A percentile compares a stretch with the other conserved stretches of the same genome.
These are phyloP conservation scores for Pythium rishiriense DNA, from an alignment of 352 stramenopile species.

Conservation along the genomic window DNA sequence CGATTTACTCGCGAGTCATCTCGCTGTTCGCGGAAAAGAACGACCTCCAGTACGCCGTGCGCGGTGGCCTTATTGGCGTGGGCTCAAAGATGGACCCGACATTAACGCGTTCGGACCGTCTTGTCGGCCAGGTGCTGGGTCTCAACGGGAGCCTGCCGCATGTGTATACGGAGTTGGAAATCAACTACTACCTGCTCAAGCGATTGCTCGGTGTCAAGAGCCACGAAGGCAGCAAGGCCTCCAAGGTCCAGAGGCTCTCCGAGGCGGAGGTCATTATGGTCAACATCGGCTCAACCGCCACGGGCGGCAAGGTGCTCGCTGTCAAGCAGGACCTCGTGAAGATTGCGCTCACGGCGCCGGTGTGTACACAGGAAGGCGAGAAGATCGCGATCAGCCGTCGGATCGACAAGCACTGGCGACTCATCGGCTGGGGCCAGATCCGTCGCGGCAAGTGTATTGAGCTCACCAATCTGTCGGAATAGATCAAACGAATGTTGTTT, in stretches of 20 bases:
- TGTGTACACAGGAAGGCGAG: slow-evolving; percentile 99
- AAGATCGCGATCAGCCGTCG: slow-evolving; percentile 99
- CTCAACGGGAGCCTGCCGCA: slow-evolving; percentile 97
- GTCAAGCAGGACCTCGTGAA: slow-evolving; percentile 98
- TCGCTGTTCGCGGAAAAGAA: slow-evolving; percentile 99
- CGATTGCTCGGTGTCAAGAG: slow-evolving; percentile 99
- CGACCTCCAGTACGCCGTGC: slow-evolving; percentile 98
- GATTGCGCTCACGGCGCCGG: slow-evolving; percentile 98
- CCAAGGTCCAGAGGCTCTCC: slow-evolving; percentile 98
- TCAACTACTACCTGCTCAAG: slow-evolving; percentile 99
- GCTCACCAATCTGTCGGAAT: slow-evolving; percentile 84
- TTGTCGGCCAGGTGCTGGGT: slow-evolving; percentile 98
- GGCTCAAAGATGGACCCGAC: slow-evolving; percentile 99
- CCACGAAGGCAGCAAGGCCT: slow-evolving; percentile 98
- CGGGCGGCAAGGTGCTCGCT: slow-evolving; percentile 93
- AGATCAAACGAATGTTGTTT: slow-evolving; percentile 55
- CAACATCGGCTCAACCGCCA: slow-evolving; percentile 99
- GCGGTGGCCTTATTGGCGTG: slow-evolving; percentile 99
- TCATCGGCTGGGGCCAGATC: slow-evolving; percentile 99
- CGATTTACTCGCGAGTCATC: slow-evolving; percentile 94
- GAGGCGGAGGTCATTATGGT: slow-evolving; percentile 99
- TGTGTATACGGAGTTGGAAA: slow-evolving; percentile 99
- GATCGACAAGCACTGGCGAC: slow-evolving; percentile 99
- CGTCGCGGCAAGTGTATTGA: slow-evolving; percentile 95
- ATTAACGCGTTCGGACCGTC: slow-evolving; percentile 97